Percentiles rank a stretch among this genome's conserved stretches.
phyloP scores from a whole-genome alignment of 2,329 filamentous ascomycete genomes.

The Dactylellina drechsleri region DNA sequence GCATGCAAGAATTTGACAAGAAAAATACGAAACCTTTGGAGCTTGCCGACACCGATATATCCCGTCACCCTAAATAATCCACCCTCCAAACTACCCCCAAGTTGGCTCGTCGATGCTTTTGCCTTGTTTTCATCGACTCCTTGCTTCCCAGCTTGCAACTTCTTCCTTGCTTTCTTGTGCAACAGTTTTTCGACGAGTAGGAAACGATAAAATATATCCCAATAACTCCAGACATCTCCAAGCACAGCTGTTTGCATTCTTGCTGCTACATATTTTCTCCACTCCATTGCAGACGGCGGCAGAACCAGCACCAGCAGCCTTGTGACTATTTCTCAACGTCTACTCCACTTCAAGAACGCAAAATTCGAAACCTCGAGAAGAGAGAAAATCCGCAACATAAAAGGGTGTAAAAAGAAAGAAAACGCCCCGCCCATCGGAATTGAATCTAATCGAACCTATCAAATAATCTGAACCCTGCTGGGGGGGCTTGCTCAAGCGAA shows the following conservation, averaged over 20 bases:
- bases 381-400: neutral
- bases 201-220: neutral
- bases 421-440: conserved; percentile 23
- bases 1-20: neutral
- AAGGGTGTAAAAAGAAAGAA: conserved; percentile 16
- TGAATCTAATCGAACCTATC: conserved; percentile 21
- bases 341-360: neutral
- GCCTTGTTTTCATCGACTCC: conserved; percentile 23
- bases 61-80: conserved; percentile 3
- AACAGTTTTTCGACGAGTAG: conserved; percentile 2
- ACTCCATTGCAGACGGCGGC: no score
- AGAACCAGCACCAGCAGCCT: neutral
- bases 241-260: neutral
- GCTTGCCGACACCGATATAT: conserved; percentile 7
- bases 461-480: conserved; percentile 27
- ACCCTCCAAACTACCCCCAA: neutral
- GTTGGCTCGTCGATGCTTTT: conserved; percentile 19
- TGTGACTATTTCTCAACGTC: conserved; percentile 5
- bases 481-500: conserved; percentile 49
- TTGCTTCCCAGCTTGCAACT: conserved; percentile 27
- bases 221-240: neutral
- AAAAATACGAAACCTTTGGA: neutral
- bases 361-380: neutral
- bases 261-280: no score
- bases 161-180: conserved; percentile 24